A percentile compares a stretch with the other conserved stretches of the same genome.
phyloP scores from a whole-genome alignment of 2,329 filamentous ascomycete species.

The Nigrospora sphaerica region DNA sequence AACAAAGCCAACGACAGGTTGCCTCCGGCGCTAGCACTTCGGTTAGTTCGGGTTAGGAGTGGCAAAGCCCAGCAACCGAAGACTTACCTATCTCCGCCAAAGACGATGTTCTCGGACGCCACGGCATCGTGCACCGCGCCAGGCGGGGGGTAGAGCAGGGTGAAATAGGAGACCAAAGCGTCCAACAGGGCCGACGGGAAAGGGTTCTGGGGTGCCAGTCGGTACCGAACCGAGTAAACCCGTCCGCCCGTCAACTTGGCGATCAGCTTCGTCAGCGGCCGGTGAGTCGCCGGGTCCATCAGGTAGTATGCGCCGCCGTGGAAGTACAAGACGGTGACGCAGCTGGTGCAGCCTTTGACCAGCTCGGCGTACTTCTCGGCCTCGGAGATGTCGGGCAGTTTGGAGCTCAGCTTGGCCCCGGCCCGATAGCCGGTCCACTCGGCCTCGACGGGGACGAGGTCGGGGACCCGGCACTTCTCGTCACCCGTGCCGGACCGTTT shows the following conservation, averaged over 20 bases:
- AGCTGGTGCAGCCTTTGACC: constrained; percentile 58
- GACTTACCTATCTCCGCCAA: constrained; percentile 60
- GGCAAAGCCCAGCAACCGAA: not conserved
- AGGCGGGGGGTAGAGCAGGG: constrained; percentile 63
- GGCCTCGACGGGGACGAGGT: constrained; percentile 51
- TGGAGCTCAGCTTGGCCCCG: constrained; percentile 39
- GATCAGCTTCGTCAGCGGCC: constrained; percentile 49
- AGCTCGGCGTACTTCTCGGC: constrained; percentile 57
- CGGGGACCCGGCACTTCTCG: constrained; percentile 34
- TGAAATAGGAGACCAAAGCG: constrained; percentile 64
- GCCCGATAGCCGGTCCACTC: constrained; percentile 71
- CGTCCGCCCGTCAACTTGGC: constrained; percentile 61
- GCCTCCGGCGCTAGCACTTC: constrained; percentile 55
- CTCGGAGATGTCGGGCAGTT: constrained; percentile 51
- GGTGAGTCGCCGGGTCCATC: constrained; percentile 62
- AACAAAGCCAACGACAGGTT: constrained; percentile 61
- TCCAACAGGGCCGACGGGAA: constrained; percentile 73
- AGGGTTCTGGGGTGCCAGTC: constrained; percentile 65
- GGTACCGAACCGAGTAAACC: constrained; percentile 66
- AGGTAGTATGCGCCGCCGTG: constrained; percentile 72
- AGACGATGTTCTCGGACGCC: constrained; percentile 56
- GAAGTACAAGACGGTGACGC: constrained; percentile 63
- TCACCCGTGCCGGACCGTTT: constrained; percentile 21
- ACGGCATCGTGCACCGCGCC: constrained; percentile 62
- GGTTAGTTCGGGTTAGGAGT: not conserved